Evolutionary conservation across 208 protist species (phyloP), one percentile per base, ranked within the genome.

Genomic region (Zelonia costaricensis): DNA sequence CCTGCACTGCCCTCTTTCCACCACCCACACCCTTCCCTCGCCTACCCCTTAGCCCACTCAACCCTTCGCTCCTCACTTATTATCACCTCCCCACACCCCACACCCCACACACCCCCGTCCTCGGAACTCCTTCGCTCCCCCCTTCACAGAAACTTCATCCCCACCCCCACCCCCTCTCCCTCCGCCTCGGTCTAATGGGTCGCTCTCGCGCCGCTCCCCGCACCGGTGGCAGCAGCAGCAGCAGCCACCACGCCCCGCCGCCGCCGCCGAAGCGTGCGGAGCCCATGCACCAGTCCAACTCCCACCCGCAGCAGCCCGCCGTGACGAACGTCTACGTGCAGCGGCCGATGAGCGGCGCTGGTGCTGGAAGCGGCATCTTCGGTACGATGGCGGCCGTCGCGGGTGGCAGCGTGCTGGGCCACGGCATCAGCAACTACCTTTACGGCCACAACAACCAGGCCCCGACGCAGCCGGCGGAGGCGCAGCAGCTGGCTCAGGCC

Each of bases 371-470:
- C 23, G 88, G 88, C 52, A 87, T 94, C 45, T 69, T 92, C 40
- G 88, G 88, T 60, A 94, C 84, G 30, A 86, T 94, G 80, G 84
- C 84, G 23, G 86, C 82, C 20, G 88, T 94, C 7, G 88, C 88
- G 18, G 88, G 80, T 30, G 88, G 88, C 43, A 91, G 82, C 52
- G 84, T 94, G 33, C 44, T 94, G 52, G 88, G 88, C 22, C 88
- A 94, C 80, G 88, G 88, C 69, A 82, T 94, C 78, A 90, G 82
- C 65, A 86, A 92, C 76, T 92, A 92, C 80, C 80, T 94, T 48
- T 94, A 91, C 53, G 73, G 79, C 54, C 23, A 74, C 39, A 72
- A 65, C 58, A 81, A 78, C 56, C 78, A 88, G 66, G 80, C 80
- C 0, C 88, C 88, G 13, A 79, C 82, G 45, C 83, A 92, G 68